Evolutionary conservation across 495 filamentous ascomycete genomes (phyloP).

Genomic region (Pseudevernia furfuracea): DNA sequence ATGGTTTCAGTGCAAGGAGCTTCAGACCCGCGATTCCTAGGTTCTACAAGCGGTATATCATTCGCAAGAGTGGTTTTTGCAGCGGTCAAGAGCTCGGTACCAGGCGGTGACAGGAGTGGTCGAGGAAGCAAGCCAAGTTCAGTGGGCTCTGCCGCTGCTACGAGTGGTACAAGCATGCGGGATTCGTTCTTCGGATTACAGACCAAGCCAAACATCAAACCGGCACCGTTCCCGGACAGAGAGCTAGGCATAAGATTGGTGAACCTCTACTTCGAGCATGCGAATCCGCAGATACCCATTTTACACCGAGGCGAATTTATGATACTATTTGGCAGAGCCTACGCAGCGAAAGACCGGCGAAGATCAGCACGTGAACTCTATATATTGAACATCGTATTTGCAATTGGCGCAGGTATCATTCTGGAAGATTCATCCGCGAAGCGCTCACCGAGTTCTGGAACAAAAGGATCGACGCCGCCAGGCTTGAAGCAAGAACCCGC

Average conservation of each 20-base stretch:
- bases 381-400: conserved; percentile 94
- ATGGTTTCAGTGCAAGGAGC: conserved; percentile 69
- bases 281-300: conserved; percentile 91
- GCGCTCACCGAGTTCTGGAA: conserved; percentile 36
- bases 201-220: conserved; percentile 77
- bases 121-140: conserved; percentile 43
- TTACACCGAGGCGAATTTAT: conserved; percentile 83
- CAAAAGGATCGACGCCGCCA: conserved; percentile 30
- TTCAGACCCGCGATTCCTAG: conserved; percentile 71
- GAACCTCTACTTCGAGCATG: conserved; percentile 85
- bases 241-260: conserved; percentile 64
- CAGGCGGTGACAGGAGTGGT: conserved; percentile 39
- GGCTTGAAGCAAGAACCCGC: conserved; percentile 32
- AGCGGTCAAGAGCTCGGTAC: conserved; percentile 78
- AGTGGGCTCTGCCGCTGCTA: conserved; percentile 37
- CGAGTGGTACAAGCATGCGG: conserved; percentile 65
- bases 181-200: conserved; percentile 94
- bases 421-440: conserved; percentile 53
- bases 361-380: conserved; percentile 80
- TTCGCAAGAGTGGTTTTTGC: conserved; percentile 94
- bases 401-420: conserved; percentile 89
- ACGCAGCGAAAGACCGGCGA: conserved; percentile 56
- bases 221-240: conserved; percentile 74
- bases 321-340: conserved; percentile 72
- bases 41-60: conserved; percentile 83